Conservation (phyloP, 768 basidiomycete species). For the Amanita inopinata region DNA sequence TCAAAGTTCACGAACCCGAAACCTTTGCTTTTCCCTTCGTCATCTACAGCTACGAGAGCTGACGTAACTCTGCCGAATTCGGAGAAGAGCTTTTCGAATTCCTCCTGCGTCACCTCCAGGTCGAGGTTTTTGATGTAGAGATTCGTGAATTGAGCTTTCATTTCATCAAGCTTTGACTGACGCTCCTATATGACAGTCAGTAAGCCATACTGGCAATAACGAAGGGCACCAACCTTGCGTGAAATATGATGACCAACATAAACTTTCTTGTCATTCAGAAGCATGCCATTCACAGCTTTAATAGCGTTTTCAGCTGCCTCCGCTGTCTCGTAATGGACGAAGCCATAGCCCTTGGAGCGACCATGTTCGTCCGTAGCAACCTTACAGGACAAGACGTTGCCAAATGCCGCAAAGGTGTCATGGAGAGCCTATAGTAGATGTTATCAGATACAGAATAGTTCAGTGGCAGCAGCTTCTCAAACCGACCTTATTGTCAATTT, state of each 20-base stretch:
- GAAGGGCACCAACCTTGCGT: constrained; percentile 60
- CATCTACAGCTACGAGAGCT: constrained; percentile 74
- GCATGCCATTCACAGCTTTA: constrained; percentile 98
- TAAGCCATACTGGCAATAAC: not conserved
- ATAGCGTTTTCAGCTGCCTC: constrained; percentile 95
- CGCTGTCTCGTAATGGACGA: constrained; percentile 97
- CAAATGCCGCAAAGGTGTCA: constrained; percentile 98
- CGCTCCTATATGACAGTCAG: constrained; percentile 52
- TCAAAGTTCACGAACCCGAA: constrained; percentile 99
- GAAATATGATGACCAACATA: constrained; percentile 97
- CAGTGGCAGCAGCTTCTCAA: not conserved
- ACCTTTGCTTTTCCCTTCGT: constrained; percentile 88
- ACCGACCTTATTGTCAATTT: constrained; percentile 91
- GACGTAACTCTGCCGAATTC: constrained; percentile 82
- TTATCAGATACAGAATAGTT: not conserved
- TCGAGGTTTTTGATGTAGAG: constrained; percentile 98
- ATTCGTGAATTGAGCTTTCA: constrained; percentile 96
- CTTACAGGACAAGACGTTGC: constrained; percentile 98
- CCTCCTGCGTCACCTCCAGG: constrained; percentile 69
- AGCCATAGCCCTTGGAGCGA: constrained; percentile 94
- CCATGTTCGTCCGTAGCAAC: constrained; percentile 96
- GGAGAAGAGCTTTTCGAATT: constrained; percentile 76
- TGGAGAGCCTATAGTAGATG: constrained; percentile 70
- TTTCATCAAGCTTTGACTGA: constrained; percentile 96
- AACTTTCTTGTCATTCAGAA: constrained; percentile 99